These are phyloP conservation scores for Trametes sanguinea DNA, from an alignment of 768 basidiomycete genomes.

Conservation along the genomic window DNA sequence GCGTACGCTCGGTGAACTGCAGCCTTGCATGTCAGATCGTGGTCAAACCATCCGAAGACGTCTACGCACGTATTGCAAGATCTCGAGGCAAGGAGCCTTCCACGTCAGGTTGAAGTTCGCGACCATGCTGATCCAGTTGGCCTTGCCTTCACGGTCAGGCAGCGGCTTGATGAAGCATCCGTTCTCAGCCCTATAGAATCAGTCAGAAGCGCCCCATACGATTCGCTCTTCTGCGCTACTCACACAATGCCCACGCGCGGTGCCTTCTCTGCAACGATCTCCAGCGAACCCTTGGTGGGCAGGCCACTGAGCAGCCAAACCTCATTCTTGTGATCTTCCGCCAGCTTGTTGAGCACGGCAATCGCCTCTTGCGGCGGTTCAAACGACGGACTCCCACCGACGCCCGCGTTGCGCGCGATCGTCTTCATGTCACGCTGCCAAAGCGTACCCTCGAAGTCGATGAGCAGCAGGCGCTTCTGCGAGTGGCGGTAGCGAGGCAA, in stretches of 20 bases:
- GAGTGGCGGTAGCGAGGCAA: conserved; percentile 70
- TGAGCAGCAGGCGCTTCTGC: conserved; percentile 60
- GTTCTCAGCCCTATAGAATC: conserved; percentile 69
- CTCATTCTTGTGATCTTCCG: conserved; percentile 67
- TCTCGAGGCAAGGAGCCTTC: conserved; percentile 81
- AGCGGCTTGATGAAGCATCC: conserved; percentile 80
- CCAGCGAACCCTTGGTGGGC: conserved; percentile 61
- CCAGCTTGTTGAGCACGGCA: conserved; percentile 54
- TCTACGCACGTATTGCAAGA: conserved; percentile 73
- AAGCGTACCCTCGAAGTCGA: conserved; percentile 83
- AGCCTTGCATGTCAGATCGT: background rate
- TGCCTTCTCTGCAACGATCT: conserved; percentile 58
- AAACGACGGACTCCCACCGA: conserved; percentile 28
- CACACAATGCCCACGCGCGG: conserved; percentile 78
- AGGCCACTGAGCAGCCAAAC: conserved; percentile 85
- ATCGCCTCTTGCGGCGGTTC: conserved; percentile 44
- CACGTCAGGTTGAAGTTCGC: conserved; percentile 76
- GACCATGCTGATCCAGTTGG: conserved; percentile 80
- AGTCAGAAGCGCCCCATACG: conserved; percentile 4
- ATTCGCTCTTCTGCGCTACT: conserved; percentile 31
- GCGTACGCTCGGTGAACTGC: conserved; percentile 87
- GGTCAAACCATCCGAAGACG: background rate
- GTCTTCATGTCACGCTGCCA: conserved; percentile 59
- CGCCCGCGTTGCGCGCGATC: conserved; percentile 21
- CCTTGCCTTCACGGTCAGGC: conserved; percentile 31